phyloP scores from a whole-genome alignment of 1,139 yeast genomes.

The Blastobotrys aristatus region DNA sequence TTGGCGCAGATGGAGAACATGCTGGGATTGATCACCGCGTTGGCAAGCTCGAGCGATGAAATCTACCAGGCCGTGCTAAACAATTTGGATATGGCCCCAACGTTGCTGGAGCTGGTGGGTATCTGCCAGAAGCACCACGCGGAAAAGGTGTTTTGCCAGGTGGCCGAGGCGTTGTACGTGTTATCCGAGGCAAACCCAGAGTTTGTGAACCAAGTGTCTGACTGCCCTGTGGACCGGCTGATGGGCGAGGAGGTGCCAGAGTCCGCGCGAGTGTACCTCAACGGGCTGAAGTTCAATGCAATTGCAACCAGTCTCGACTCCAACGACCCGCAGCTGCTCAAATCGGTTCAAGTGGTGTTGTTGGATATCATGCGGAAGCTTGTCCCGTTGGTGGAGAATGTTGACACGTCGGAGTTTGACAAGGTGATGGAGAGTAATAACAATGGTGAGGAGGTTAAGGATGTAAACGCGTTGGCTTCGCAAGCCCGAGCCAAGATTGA shows the following conservation, averaged over 20 bases:
- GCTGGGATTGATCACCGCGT: conserved; percentile 59
- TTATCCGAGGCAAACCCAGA: conserved; percentile 26
- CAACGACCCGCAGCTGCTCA: conserved; percentile 5
- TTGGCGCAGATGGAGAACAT: conserved; percentile 71
- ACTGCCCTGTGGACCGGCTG: conserved; percentile 14
- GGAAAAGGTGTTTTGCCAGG: conserved; percentile 12
- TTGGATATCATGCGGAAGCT: conserved; percentile 27
- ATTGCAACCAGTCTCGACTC: conserved; percentile 18
- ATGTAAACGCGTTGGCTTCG: conserved; percentile 39
- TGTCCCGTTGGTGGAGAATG: conserved; percentile 23
- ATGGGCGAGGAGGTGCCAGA: conserved; percentile 17
- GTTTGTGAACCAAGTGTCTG: conserved; percentile 16
- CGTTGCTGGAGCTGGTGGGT: conserved; percentile 20
- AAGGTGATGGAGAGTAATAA: conserved; percentile 34
- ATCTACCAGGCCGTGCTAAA: conserved; percentile 49
- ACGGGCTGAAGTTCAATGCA: conserved; percentile 27
- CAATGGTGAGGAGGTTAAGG: conserved; percentile 42
- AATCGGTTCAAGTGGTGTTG: conserved; percentile 8
- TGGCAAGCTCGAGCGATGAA: conserved; percentile 61
- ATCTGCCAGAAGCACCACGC: neutral
- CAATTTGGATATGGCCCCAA: conserved; percentile 30
- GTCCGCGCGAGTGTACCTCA: conserved; percentile 24
- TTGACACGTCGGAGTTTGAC: conserved; percentile 43
- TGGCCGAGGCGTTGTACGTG: conserved; percentile 24
- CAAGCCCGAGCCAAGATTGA: conserved; percentile 51